These are phyloP conservation scores for Hortiboletus campestris DNA, from an alignment of 768 basidiomycete species.

Conservation along the genomic window DNA sequence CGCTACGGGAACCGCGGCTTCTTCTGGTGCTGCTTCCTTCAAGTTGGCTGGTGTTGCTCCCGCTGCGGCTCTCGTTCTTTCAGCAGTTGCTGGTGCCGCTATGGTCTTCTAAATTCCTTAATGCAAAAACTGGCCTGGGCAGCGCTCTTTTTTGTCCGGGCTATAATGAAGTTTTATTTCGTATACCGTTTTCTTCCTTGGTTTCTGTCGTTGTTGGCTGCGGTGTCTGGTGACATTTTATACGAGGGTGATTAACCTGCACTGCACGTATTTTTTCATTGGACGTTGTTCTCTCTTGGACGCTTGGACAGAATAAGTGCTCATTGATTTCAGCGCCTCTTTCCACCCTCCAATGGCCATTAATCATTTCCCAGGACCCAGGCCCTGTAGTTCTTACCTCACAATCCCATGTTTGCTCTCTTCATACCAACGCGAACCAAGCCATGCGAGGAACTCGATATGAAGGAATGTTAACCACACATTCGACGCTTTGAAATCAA, in stretches of 20 bases:
- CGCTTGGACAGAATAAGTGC: constrained; percentile 16
- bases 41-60: constrained; percentile 35
- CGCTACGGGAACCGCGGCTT: constrained; percentile 1
- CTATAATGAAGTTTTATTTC: not conserved
- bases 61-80: constrained; percentile 38
- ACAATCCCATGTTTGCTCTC: no score
- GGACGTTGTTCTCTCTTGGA: constrained; percentile 21
- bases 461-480: no score
- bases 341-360: no score
- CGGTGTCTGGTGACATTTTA: constrained; percentile 16
- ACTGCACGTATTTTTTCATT: constrained; percentile 6
- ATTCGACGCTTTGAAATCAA: no score
- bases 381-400: no score
- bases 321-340: no score
- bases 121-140: not conserved
- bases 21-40: constrained; percentile 31
- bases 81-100: constrained; percentile 49
- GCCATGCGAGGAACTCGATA: no score
- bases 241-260: constrained; percentile 10
- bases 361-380: no score
- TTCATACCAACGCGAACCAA: no score
- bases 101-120: constrained; percentile 41
- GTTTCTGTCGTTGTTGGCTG: constrained; percentile 6
- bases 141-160: not conserved
- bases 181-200: constrained; percentile 17